These are phyloP conservation scores for Phyllosticta paracitricarpa DNA, from an alignment of 2,329 filamentous ascomycete genomes.

Conservation along the genomic window DNA sequence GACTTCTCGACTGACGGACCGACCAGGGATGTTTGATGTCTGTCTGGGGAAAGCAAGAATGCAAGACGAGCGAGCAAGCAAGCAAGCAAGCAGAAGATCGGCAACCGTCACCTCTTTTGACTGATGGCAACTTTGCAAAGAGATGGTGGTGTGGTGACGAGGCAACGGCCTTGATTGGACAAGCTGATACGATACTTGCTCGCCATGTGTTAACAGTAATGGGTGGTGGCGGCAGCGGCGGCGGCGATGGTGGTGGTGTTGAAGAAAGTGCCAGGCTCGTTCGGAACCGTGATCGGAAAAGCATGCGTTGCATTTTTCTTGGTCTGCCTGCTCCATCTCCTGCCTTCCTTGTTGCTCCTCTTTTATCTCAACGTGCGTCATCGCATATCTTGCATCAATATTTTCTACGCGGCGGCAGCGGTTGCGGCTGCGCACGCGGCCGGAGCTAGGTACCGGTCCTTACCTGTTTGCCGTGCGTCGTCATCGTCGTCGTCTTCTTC, in stretches of 20 bases:
- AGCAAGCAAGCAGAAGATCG: not conserved
- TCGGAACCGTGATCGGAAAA: not conserved
- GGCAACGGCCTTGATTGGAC: not conserved
- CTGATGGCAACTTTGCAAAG: not conserved
- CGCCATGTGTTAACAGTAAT: not conserved
- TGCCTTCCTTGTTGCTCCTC: not conserved
- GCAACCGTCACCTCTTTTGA: not conserved
- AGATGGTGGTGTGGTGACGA: not conserved
- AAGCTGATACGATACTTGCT: not conserved
- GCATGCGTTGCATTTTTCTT: not conserved
- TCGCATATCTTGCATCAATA: not conserved
- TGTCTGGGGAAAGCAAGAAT: not conserved
- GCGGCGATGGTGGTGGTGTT: not conserved
- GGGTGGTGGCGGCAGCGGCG: not conserved
- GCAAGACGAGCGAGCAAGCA: not conserved
- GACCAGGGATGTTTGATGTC: not conserved
- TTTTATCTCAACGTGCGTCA: not conserved
- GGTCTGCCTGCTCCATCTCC: not conserved
- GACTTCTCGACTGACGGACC: not conserved
- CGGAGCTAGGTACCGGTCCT: not conserved
- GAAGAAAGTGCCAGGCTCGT: not conserved
- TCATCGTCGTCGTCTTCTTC: too few species aligned
- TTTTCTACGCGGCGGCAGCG: not conserved
- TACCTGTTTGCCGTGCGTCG: too few species aligned
- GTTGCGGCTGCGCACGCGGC: not conserved